These are phyloP conservation scores for Talaromyces adpressus DNA, from an alignment of 495 filamentous ascomycete genomes.

Conservation along the genomic window DNA sequence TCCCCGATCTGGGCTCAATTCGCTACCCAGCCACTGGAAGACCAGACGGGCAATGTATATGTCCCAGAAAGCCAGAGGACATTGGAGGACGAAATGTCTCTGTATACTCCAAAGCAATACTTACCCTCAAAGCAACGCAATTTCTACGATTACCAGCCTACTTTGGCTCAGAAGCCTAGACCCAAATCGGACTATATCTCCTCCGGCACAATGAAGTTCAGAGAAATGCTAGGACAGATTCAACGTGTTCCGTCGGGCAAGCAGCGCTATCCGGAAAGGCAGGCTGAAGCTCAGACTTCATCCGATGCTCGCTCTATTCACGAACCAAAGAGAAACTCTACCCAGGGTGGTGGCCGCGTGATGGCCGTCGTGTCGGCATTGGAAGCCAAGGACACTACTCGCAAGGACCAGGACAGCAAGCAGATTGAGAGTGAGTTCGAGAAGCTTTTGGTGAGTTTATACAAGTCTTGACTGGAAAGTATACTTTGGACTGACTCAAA, in stretches of 20 bases:
- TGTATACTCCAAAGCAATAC: slow-evolving; percentile 56
- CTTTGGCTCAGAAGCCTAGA: slow-evolving; percentile 37
- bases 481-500: slow-evolving; percentile 35
- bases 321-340: slow-evolving; percentile 22
- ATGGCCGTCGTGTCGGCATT: slow-evolving; percentile 61
- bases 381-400: slow-evolving; percentile 44
- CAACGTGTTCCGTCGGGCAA: slow-evolving; percentile 22
- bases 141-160: slow-evolving; percentile 53
- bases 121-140: slow-evolving; percentile 59
- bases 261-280: slow-evolving; percentile 13
- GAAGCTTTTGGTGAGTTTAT: slow-evolving; percentile 32
- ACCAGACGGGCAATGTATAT: slow-evolving; percentile 26
- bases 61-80: slow-evolving; percentile 33
- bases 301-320: slow-evolving; percentile 17
- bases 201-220: slow-evolving; percentile 28
- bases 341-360: slow-evolving; percentile 44
- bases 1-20: slow-evolving; percentile 80
- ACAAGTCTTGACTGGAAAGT: slow-evolving; percentile 8
- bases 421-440: slow-evolving; percentile 45
- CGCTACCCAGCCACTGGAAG: slow-evolving; percentile 37
- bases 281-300: slow-evolving; percentile 2
- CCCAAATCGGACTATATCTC: slow-evolving; percentile 48
- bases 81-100: slow-evolving; percentile 51
- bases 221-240: slow-evolving; percentile 24
- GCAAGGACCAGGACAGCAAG: slow-evolving; percentile 35